Percentiles rank a stretch among this genome's conserved stretches.
phyloP scores from a whole-genome alignment of 345 rosid species.

The Diplotaxis tenuifolia region DNA sequence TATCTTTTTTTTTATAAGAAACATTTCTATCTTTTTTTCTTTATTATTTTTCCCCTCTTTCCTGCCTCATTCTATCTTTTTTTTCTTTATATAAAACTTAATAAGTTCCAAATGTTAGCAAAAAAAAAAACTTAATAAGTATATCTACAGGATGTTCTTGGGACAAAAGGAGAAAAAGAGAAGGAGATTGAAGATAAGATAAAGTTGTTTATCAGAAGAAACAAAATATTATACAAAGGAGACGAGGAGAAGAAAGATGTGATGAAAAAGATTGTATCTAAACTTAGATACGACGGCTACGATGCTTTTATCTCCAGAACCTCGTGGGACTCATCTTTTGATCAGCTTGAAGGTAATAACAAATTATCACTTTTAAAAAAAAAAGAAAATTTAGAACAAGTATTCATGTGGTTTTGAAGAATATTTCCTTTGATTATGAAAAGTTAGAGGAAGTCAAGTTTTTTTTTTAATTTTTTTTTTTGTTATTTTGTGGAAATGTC shows the following conservation, averaged over 20 bases:
- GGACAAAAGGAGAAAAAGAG: constrained; percentile 36
- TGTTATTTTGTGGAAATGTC: constrained; percentile 3
- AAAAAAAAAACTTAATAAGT: background rate
- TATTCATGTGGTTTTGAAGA: background rate
- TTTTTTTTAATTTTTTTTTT: background rate
- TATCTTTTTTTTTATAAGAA: background rate
- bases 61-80: too few relatives aligned
- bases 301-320: constrained; percentile 41
- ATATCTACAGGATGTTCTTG: constrained; percentile 38
- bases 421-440: background rate
- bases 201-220: constrained; percentile 14
- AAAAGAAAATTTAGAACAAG: background rate
- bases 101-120: too few relatives aligned
- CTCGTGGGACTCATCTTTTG: constrained; percentile 40
- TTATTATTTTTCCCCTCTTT: too few relatives aligned
- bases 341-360: constrained; percentile 35
- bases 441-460: background rate
- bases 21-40: too few relatives aligned
- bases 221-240: constrained; percentile 17
- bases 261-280: constrained; percentile 39
- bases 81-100: too few relatives aligned
- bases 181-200: constrained; percentile 38
- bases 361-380: background rate
- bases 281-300: constrained; percentile 35
- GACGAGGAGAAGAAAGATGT: constrained; percentile 39